These are phyloP conservation scores for Aspergillaceae sp. DNA, from an alignment of 2,329 filamentous ascomycete genomes.

Conservation along the genomic window DNA sequence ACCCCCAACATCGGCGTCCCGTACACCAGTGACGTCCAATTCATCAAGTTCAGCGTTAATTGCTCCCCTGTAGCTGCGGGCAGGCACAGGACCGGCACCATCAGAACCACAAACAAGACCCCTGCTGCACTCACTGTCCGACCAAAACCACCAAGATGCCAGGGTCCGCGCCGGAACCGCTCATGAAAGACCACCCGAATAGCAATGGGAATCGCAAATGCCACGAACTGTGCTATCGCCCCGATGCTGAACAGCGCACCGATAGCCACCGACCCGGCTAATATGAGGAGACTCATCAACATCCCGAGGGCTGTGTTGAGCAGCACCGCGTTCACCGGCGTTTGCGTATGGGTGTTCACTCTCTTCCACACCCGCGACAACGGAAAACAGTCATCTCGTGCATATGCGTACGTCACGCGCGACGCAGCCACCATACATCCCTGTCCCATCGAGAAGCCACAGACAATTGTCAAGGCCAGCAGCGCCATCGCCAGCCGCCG, in stretches of 20 bases:
- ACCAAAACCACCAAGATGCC: conserved; percentile 55
- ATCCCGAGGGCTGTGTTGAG: conserved; percentile 55
- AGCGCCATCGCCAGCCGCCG: conserved; percentile 54
- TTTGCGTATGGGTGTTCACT: conserved; percentile 54
- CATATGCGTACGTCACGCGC: conserved; percentile 64
- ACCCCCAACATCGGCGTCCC: conserved; percentile 54
- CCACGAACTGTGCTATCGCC: conserved; percentile 58
- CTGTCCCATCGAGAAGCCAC: conserved; percentile 63
- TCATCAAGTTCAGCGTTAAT: conserved; percentile 49
- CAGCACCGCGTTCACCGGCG: conserved; percentile 64
- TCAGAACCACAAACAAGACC: conserved; percentile 53
- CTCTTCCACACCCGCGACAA: conserved; percentile 49
- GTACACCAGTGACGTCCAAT: conserved; percentile 61
- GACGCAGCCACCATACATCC: conserved; percentile 62
- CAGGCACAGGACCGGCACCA: conserved; percentile 61
- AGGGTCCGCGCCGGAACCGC: conserved; percentile 58
- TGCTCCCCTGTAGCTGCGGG: conserved; percentile 50
- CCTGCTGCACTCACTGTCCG: conserved; percentile 50
- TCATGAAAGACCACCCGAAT: conserved; percentile 46
- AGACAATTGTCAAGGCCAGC: conserved; percentile 58
- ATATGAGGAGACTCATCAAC: conserved; percentile 54
- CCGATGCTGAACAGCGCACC: conserved; percentile 63
- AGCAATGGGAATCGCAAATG: conserved; percentile 36
- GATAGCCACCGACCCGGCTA: conserved; percentile 54
- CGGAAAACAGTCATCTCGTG: conserved; percentile 63